Conservation (phyloP, 257 asterid species). For the Verbena officinalis region DNA sequence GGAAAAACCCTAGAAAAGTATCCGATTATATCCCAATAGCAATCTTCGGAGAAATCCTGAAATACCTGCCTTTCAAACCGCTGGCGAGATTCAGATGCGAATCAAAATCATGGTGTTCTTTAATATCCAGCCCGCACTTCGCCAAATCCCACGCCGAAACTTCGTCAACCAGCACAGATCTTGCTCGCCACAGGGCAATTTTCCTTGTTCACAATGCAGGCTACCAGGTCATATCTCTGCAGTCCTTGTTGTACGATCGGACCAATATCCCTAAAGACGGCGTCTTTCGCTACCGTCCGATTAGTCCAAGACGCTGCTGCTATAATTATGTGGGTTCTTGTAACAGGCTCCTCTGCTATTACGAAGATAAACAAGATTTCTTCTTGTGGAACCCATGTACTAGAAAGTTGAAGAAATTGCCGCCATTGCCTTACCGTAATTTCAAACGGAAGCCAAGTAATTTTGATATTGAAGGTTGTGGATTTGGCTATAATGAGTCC, state of each 20-base stretch:
- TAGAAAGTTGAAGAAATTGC: neutral
- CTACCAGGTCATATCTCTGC: too few species aligned
- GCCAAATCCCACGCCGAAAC: constrained; percentile 15
- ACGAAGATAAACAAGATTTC: neutral
- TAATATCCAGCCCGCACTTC: constrained; percentile 28
- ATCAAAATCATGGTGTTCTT: constrained; percentile 29
- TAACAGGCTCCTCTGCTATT: neutral
- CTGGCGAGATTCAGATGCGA: constrained; percentile 32
- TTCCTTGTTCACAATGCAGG: too few species aligned
- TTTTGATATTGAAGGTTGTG: neutral
- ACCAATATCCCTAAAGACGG: too few species aligned
- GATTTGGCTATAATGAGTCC: neutral
- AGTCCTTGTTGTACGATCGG: too few species aligned
- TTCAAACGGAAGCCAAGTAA: neutral
- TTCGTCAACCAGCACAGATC: neutral
- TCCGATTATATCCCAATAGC: too few species aligned
- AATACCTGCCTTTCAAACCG: constrained; percentile 14
- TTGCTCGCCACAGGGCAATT: neutral
- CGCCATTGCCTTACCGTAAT: neutral
- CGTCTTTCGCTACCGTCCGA: too few species aligned
- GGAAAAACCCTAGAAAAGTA: too few species aligned
- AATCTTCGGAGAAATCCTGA: too few species aligned
- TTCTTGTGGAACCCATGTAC: constrained; percentile 1
- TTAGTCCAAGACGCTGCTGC: too few species aligned
- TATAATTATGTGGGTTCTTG: constrained; percentile 1